Conservation (phyloP, 1,139 yeast genomes). For the Pichia sp. region DNA sequence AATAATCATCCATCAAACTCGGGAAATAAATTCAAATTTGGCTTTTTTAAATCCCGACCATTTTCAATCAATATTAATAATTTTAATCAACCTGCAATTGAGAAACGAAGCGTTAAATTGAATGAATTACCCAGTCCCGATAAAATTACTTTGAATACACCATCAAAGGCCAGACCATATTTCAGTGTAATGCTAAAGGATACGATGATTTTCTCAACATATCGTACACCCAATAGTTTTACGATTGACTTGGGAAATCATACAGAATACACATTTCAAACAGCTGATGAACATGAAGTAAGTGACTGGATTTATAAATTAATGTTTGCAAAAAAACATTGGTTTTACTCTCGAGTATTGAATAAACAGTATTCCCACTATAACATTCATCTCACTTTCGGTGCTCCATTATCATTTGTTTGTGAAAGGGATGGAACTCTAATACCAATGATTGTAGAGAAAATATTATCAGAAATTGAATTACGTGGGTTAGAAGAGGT, state of each 20-base stretch:
- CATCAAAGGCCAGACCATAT: constrained; percentile 43
- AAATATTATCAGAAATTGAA: constrained; percentile 70
- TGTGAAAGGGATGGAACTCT: constrained; percentile 62
- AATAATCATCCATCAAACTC: no score
- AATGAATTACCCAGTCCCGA: constrained; percentile 55
- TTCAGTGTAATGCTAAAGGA: constrained; percentile 49
- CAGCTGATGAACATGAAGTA: constrained; percentile 55
- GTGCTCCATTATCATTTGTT: constrained; percentile 75
- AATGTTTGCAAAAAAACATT: constrained; percentile 46
- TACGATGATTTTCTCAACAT: constrained; percentile 49
- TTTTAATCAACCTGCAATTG: constrained; percentile 29
- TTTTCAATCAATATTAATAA: constrained; percentile 38
- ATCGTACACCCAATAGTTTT: constrained; percentile 49
- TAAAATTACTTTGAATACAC: constrained; percentile 25
- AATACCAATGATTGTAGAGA: constrained; percentile 62
- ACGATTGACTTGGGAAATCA: constrained; percentile 48
- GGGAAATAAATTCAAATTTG: constrained; percentile 18
- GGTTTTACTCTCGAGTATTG: constrained; percentile 45
- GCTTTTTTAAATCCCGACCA: constrained; percentile 40
- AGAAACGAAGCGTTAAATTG: constrained; percentile 49
- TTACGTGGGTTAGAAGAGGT: constrained; percentile 80
- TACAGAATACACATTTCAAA: constrained; percentile 65
- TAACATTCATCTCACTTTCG: constrained; percentile 55
- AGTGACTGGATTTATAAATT: constrained; percentile 66
- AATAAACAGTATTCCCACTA: constrained; percentile 29